Evolutionary conservation across 2,329 filamentous ascomycete genomes (phyloP).

Genomic region (Ambrosiella beaveri): DNA sequence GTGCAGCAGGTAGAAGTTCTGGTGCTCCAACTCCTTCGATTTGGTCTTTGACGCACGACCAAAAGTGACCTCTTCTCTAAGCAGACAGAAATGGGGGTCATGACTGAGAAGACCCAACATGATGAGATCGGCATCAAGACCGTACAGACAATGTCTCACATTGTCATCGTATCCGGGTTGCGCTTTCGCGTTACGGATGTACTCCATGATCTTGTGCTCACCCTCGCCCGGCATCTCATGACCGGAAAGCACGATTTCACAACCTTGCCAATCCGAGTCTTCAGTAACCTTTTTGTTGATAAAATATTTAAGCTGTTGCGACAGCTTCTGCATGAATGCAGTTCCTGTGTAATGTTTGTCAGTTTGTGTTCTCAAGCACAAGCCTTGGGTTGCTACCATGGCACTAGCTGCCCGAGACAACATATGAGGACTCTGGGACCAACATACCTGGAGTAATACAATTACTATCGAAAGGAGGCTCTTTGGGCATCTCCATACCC

Average conservation of each 20-base stretch:
- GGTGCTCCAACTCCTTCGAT: constrained; percentile 91
- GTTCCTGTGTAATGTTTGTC: constrained; percentile 33
- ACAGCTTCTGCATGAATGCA: constrained; percentile 94
- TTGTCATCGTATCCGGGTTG: constrained; percentile 87
- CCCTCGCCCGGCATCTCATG: constrained; percentile 97
- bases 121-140: constrained; percentile 91
- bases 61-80: constrained; percentile 96
- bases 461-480: constrained; percentile 95
- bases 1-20: constrained; percentile 96
- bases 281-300: constrained; percentile 98
- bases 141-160: constrained; percentile 90
- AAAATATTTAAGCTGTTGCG: constrained; percentile 89
- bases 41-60: constrained; percentile 74
- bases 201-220: constrained; percentile 99
- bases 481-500: constrained; percentile 83
- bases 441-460: constrained; percentile 74
- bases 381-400: not conserved
- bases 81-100: constrained; percentile 92
- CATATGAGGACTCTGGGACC: not conserved
- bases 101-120: constrained; percentile 96
- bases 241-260: constrained; percentile 87
- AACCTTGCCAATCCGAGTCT: constrained; percentile 92
- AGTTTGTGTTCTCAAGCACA: not conserved
- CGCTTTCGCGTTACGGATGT: constrained; percentile 92
- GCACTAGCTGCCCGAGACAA: not conserved